A percentile compares a stretch with the other conserved stretches of the same genome.
Conservation (phyloP, 2,329 filamentous ascomycete species). For the Blastomyces emzantsi region DNA sequence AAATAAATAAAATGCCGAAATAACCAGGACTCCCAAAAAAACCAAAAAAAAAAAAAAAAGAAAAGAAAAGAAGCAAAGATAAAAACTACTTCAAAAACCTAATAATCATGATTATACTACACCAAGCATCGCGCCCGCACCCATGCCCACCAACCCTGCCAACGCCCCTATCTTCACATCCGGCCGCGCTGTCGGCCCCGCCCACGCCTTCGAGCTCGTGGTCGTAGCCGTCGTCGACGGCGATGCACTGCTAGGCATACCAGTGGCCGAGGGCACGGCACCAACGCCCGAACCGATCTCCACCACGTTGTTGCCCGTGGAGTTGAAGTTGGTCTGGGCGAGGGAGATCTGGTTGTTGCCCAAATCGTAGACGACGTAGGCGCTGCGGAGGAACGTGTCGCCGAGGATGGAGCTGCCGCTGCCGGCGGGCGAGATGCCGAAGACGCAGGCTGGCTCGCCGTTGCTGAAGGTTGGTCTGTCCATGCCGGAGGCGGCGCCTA, state of each 20-base stretch:
- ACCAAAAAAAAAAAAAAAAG: neutral
- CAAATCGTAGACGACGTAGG: constrained; percentile 68
- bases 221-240: neutral
- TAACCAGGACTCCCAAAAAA: neutral
- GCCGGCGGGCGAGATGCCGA: constrained; percentile 56
- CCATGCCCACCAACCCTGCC: constrained; percentile 13
- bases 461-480: constrained; percentile 45
- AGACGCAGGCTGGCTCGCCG: constrained; percentile 52
- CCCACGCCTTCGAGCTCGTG: constrained; percentile 1
- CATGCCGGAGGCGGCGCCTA: constrained; percentile 40
- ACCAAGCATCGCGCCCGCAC: constrained; percentile 15
- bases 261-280: constrained; percentile 44
- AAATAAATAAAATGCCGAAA: neutral
- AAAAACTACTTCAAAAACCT: neutral
- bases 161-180: constrained; percentile 10
- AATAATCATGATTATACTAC: constrained; percentile 10
- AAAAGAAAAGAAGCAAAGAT: no score
- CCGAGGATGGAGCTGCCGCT: constrained; percentile 54
- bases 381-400: constrained; percentile 65
- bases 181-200: constrained; percentile 11
- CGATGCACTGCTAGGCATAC: constrained; percentile 12
- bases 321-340: constrained; percentile 57
- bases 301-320: constrained; percentile 39
- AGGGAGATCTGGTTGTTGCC: constrained; percentile 62
- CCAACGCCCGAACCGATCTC: constrained; percentile 43